Percentiles rank a stretch among this genome's conserved stretches.
Evolutionary conservation across 352 stramenopile genomes (phyloP).

Genomic region (Lagenidium sp.): DNA sequence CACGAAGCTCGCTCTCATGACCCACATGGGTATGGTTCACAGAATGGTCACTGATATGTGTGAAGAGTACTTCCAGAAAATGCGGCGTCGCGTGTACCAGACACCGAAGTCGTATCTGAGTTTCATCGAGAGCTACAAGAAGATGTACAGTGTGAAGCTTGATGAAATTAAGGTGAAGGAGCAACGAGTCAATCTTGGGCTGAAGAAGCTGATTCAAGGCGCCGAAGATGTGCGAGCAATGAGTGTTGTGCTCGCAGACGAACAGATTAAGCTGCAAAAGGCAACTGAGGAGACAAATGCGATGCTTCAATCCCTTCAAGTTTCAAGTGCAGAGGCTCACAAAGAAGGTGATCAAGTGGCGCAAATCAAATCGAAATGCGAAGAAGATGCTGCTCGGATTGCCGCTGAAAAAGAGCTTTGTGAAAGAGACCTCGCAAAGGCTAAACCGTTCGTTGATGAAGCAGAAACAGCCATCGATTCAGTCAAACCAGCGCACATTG

Average conservation of each 20-base stretch:
- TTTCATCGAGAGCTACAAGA: slow-evolving; percentile 98
- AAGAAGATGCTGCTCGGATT: slow-evolving; percentile 94
- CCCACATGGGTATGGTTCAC: slow-evolving; percentile 98
- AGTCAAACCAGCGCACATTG: slow-evolving; percentile 97
- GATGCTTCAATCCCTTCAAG: slow-evolving; percentile 95
- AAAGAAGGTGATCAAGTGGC: slow-evolving; percentile 96
- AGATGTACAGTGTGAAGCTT: slow-evolving; percentile 93
- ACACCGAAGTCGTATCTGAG: slow-evolving; percentile 98
- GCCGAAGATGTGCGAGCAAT: slow-evolving; percentile 96
- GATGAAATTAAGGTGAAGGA: slow-evolving; percentile 96
- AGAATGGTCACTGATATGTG: slow-evolving; percentile 96
- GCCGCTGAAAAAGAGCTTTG: slow-evolving; percentile 93
- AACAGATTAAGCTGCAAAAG: slow-evolving; percentile 96
- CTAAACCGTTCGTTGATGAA: slow-evolving; percentile 96
- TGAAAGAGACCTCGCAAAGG: slow-evolving; percentile 95
- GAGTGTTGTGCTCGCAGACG: slow-evolving; percentile 94
- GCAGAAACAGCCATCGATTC: slow-evolving; percentile 97
- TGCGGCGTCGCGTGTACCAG: slow-evolving; percentile 96
- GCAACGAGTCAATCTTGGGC: slow-evolving; percentile 92
- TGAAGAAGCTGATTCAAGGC: slow-evolving; percentile 97
- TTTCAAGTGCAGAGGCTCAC: slow-evolving; percentile 94
- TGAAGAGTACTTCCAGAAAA: slow-evolving; percentile 98
- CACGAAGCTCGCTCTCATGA: slow-evolving; percentile 88
- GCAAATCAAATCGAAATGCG: slow-evolving; percentile 95
- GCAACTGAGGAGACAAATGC: slow-evolving; percentile 96